Base-by-base conservation (phyloP, 2,329 filamentous ascomycete species). In the Ceratocystis lukuohia region DNA sequence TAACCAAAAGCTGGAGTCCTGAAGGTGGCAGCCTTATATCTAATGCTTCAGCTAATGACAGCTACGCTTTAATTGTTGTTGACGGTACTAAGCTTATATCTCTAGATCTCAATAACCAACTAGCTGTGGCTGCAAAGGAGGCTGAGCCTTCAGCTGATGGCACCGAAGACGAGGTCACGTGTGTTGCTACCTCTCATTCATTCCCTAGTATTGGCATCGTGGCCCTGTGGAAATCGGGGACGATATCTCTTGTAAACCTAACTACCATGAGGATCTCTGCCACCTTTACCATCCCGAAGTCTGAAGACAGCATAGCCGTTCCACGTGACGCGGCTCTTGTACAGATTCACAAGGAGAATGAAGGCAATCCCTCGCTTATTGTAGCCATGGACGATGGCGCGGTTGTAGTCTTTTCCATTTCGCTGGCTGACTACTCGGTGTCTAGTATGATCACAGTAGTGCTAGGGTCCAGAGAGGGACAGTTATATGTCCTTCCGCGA, bases 341-440 rank as follows among this genome's bases (percentile, higher is more conserved):
- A 4, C 86, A 92, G 69, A 81, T 97, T 3, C 82, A 96, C 57
- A 86, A 87, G 15, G 79, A 80, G 5, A 71, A 76, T 6, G 66
- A 75, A 7, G 76, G 78, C 5, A 83, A 82, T 0, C 88, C 91
- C 0, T 96, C 89, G 0, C 80, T 99, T 0, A 88, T 99, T 69
- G 82, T 96, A 41, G 89, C 93, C 12, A 88, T 96, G 82, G 91
- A 95, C 61, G 93, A 97, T 75, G 94, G 94, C 3, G 90, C 88
- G 69, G 88, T 99, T 0, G 82, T 96, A 63, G 94, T 88, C 0
- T 97, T 92, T 73, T 83, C 85, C 41, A 81, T 96, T 45, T 83
- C 89, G 41, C 75, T 78, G 0, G 71, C 76, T 0, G 82, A 83
- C n/a, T 83, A 83, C 68, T 77, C 82, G 0, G 77, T 97, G 2